A percentile compares a stretch with the other conserved stretches of the same genome.
Evolutionary conservation across 192 early-diverging fungal genomes (phyloP).

Genomic region (Backusella macrospora): DNA sequence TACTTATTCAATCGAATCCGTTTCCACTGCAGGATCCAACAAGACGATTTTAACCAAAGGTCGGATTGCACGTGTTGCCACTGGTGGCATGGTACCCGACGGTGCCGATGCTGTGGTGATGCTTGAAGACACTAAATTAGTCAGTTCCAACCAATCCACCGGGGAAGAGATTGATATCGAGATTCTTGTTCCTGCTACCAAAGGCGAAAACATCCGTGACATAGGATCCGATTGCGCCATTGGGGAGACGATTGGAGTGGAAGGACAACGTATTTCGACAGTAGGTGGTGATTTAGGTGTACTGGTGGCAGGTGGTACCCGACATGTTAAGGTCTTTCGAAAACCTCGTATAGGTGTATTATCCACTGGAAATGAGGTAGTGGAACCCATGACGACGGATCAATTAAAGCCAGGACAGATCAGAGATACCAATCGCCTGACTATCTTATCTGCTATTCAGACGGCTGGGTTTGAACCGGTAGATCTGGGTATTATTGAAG

Average conservation of each 20-base stretch:
- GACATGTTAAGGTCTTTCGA: slow-evolving; percentile 56
- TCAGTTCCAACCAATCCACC: slow-evolving; percentile 56
- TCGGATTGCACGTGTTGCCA: slow-evolving; percentile 78
- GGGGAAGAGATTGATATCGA: slow-evolving; percentile 54
- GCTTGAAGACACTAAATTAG: slow-evolving; percentile 89
- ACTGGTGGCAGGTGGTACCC: slow-evolving; percentile 77
- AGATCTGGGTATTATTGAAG: slow-evolving; percentile 76
- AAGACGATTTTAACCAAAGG: slow-evolving; percentile 50
- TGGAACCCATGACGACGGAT: slow-evolving; percentile 48
- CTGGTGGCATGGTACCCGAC: slow-evolving; percentile 83
- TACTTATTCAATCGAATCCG: slow-evolving; percentile 64
- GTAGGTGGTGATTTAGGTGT: slow-evolving; percentile 87
- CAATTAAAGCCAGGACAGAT: slow-evolving; percentile 63
- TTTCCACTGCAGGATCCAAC: slow-evolving; percentile 52
- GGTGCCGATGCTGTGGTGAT: slow-evolving; percentile 93
- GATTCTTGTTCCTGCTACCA: slow-evolving; percentile 1
- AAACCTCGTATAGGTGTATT: slow-evolving; percentile 78
- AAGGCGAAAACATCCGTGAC: slow-evolving; percentile 76
- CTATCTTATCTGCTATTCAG: slow-evolving; percentile 66
- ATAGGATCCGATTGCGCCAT: slow-evolving; percentile 73
- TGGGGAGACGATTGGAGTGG: slow-evolving; percentile 63
- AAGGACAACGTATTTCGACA: slow-evolving; percentile 58
- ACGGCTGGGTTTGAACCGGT: slow-evolving; percentile 65
- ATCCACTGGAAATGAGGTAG: slow-evolving; percentile 90
- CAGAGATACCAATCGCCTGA: slow-evolving; percentile 86